Percentiles rank a stretch among this genome's conserved stretches.
phyloP scores from a whole-genome alignment of 2,329 filamentous ascomycete genomes.

The Bertia moriformis region DNA sequence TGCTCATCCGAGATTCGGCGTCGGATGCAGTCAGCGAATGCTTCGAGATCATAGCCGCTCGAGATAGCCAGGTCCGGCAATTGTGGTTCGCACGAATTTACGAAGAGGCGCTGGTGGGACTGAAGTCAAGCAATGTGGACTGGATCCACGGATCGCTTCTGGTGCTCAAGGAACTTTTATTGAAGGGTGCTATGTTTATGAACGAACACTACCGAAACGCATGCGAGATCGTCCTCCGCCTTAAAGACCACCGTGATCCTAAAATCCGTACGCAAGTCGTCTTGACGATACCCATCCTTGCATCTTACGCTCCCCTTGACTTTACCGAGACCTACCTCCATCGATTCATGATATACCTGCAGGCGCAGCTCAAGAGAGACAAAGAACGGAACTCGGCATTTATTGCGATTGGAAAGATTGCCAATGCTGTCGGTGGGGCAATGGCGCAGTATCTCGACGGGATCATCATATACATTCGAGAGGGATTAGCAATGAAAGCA shows the following conservation, averaged over 20 bases:
- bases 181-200: constrained; percentile 62
- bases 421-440: constrained; percentile 51
- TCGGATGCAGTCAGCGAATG: constrained; percentile 53
- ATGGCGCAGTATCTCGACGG: constrained; percentile 56
- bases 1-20: constrained; percentile 52
- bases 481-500: constrained; percentile 24
- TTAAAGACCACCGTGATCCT: constrained; percentile 51
- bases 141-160: constrained; percentile 55
- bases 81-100: constrained; percentile 50
- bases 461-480: constrained; percentile 52
- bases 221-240: constrained; percentile 49
- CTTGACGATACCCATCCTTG: constrained; percentile 51
- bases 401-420: constrained; percentile 54
- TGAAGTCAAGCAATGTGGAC: constrained; percentile 45
- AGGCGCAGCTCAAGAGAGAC: constrained; percentile 51
- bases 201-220: constrained; percentile 52
- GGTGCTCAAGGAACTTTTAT: constrained; percentile 48
- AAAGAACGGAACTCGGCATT: constrained; percentile 48
- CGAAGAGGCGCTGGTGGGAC: constrained; percentile 45
- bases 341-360: constrained; percentile 56
- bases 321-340: constrained; percentile 53
- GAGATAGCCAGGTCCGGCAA: constrained; percentile 45
- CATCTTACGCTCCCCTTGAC: constrained; percentile 50
- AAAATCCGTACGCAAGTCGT: constrained; percentile 52
- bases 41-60: constrained; percentile 52